Conservation (phyloP, 2,329 filamentous ascomycete species). For the Xylariaceae sp. region DNA sequence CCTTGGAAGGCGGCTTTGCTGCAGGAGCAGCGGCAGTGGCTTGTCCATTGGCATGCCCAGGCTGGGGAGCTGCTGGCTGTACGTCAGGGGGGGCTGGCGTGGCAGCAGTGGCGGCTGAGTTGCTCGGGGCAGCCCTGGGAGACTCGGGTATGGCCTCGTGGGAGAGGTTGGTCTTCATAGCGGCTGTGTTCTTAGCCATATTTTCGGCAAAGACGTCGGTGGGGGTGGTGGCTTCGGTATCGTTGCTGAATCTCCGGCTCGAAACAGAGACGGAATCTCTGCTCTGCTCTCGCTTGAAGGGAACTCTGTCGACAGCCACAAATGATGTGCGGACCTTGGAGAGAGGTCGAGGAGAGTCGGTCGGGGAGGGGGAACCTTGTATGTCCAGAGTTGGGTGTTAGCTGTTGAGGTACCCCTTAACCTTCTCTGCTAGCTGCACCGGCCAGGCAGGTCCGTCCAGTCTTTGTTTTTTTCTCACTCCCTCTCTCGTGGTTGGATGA, state of each 20-base stretch:
- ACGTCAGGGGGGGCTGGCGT: too few relatives aligned
- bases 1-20: too few relatives aligned
- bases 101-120: too few relatives aligned
- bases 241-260: constrained; percentile 29
- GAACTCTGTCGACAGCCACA: constrained; percentile 59
- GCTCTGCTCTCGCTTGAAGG: constrained; percentile 39
- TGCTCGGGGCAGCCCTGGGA: too few relatives aligned
- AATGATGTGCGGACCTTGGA: constrained; percentile 72
- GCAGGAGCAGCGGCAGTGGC: too few relatives aligned
- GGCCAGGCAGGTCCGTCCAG: too few relatives aligned
- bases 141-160: constrained; percentile 37
- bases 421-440: too few relatives aligned
- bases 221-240: constrained; percentile 31
- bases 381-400: constrained; percentile 24
- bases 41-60: too few relatives aligned
- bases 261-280: constrained; percentile 32
- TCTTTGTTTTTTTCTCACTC: too few relatives aligned
- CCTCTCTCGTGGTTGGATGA: too few relatives aligned
- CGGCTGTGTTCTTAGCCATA: constrained; percentile 19
- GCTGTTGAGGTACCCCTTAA: too few relatives aligned
- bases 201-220: constrained; percentile 26
- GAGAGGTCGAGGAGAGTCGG: constrained; percentile 54
- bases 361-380: constrained; percentile 26
- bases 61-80: too few relatives aligned
- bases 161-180: constrained; percentile 27